Percentiles rank a stretch among this genome's conserved stretches.
Evolutionary conservation across 495 filamentous ascomycete genomes (phyloP).

Genomic region (Lasiosphaeria ovina): DNA sequence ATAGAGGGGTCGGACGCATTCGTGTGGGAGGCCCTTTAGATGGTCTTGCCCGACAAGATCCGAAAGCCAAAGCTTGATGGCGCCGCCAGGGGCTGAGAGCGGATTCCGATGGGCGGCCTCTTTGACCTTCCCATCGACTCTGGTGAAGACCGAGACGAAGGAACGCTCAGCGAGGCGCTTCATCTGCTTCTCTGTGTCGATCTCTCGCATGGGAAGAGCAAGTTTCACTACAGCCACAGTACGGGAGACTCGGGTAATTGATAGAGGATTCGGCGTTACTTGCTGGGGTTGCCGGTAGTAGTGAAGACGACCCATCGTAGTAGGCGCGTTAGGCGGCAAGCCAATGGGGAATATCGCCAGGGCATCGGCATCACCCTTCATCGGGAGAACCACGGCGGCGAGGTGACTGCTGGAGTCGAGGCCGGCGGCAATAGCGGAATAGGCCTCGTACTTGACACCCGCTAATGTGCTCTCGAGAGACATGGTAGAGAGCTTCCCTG

Average conservation of each 20-base stretch:
- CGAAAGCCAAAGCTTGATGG: slow-evolving; percentile 12
- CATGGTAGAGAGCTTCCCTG: slow-evolving; percentile 10
- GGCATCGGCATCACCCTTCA: slow-evolving; percentile 4
- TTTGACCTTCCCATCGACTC: slow-evolving; percentile 1
- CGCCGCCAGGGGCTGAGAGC: slow-evolving; percentile 8
- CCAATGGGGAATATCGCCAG: not conserved
- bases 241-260: not conserved
- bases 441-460: not conserved
- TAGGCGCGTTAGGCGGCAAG: not conserved
- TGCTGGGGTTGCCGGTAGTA: not conserved
- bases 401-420: slow-evolving; percentile 1
- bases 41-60: slow-evolving; percentile 10
- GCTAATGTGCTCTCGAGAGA: not conserved
- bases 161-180: slow-evolving; percentile 6
- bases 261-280: not conserved
- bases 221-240: not conserved
- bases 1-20: slow-evolving; percentile 9
- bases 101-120: not conserved
- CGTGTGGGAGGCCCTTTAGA: slow-evolving; percentile 6
- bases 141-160: slow-evolving; percentile 5
- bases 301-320: not conserved
- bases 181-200: not conserved
- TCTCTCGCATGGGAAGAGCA: not conserved
- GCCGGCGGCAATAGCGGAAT: not conserved
- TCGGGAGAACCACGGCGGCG: not conserved